A percentile compares a stretch with the other conserved stretches of the same genome.
These are phyloP conservation scores for Candida insectalens DNA, from an alignment of 805 yeast species.

Conservation along the genomic window DNA sequence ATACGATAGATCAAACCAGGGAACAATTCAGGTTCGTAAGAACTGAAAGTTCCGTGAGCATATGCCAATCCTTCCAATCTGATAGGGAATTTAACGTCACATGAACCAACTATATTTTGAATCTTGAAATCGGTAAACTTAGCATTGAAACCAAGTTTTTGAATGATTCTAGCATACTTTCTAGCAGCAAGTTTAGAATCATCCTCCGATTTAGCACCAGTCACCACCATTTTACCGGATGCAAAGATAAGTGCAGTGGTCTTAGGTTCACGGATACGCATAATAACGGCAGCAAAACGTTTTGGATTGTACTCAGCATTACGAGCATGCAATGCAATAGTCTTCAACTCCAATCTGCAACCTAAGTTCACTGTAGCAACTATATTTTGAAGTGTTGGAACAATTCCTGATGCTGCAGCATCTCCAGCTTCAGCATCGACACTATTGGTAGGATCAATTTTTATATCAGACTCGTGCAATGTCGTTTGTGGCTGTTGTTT, in stretches of 20 bases:
- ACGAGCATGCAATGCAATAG: conserved; percentile 97
- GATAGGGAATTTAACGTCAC: conserved; percentile 97
- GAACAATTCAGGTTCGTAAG: conserved; percentile 95
- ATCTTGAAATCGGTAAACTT: conserved; percentile 97
- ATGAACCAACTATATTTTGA: conserved; percentile 96
- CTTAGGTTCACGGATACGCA: conserved; percentile 98
- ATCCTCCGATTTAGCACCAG: conserved; percentile 98
- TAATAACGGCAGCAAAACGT: conserved; percentile 98
- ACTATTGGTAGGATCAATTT: neutral
- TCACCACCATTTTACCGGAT: conserved; percentile 98
- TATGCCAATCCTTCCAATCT: conserved; percentile 96
- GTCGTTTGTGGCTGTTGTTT: neutral
- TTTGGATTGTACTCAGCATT: conserved; percentile 98
- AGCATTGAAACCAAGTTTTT: conserved; percentile 95
- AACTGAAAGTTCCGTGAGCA: conserved; percentile 96
- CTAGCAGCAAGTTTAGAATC: conserved; percentile 97
- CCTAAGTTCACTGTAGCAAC: conserved; percentile 97
- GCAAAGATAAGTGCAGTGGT: conserved; percentile 97
- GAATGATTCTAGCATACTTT: conserved; percentile 96
- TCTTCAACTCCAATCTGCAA: conserved; percentile 90
- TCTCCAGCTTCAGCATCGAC: conserved; percentile 30
- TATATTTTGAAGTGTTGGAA: conserved; percentile 90
- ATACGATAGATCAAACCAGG: conserved; percentile 98
- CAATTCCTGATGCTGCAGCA: conserved; percentile 85
- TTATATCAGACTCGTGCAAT: neutral